These are phyloP conservation scores for Alternaria ethzedia DNA, from an alignment of 2,329 filamentous ascomycete species.

Conservation along the genomic window DNA sequence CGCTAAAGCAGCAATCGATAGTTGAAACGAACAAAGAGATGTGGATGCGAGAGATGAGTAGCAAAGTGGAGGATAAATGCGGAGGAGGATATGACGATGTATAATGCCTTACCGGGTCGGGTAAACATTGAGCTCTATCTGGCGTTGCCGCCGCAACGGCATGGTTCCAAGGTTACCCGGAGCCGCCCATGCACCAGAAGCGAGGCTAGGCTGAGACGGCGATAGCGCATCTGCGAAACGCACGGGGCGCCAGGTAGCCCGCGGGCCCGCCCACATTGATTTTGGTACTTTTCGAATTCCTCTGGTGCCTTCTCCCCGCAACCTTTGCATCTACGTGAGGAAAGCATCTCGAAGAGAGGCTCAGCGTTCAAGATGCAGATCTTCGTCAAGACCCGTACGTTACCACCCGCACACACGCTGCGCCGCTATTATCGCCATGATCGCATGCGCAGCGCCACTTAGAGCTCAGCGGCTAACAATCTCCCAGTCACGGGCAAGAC, in stretches of 20 bases:
- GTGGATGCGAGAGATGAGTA: conserved; percentile 30
- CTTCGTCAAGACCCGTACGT: conserved; percentile 91
- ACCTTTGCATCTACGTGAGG: conserved; percentile 15
- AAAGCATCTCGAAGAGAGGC: conserved; percentile 12
- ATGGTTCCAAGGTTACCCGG: background rate
- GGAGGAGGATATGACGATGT: conserved; percentile 37
- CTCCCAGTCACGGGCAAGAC: conserved; percentile 92
- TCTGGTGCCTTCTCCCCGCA: conserved; percentile 7
- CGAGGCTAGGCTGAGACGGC: background rate
- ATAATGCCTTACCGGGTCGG: conserved; percentile 27
- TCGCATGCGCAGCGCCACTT: background rate
- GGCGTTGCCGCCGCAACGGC: conserved; percentile 1
- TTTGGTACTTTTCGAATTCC: conserved; percentile 22
- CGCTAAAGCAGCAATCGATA: conserved; percentile 14
- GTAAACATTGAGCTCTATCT: conserved; percentile 28
- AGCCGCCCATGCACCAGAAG: background rate
- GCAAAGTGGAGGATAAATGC: conserved; percentile 30
- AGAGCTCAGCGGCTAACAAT: conserved; percentile 18
- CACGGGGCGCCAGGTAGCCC: conserved; percentile 16
- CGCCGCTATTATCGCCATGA: background rate
- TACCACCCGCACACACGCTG: background rate
- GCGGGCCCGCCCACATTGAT: conserved; percentile 28
- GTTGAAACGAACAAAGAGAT: conserved; percentile 29
- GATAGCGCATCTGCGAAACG: background rate
- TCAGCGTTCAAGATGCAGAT: conserved; percentile 75